phyloP scores from a whole-genome alignment of 225 moss, liverwort and hornwort genomes.

The Sphagnum contortum region DNA sequence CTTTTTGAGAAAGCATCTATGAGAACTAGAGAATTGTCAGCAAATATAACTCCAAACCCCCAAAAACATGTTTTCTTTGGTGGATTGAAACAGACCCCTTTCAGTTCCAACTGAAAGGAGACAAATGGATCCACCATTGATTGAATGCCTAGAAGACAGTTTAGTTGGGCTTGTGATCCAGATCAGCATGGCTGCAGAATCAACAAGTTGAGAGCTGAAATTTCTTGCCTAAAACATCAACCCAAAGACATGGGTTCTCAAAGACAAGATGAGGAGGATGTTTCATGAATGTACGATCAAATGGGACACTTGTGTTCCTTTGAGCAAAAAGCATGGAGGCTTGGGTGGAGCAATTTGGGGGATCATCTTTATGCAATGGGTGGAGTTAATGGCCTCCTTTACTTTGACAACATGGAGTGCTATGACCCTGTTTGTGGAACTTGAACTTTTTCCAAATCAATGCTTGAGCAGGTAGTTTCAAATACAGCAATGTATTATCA shows the following conservation, averaged over 20 bases:
- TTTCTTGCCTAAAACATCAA: too few relatives aligned
- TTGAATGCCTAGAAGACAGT: too few relatives aligned
- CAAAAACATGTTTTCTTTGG: too few relatives aligned
- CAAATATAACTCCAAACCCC: too few relatives aligned
- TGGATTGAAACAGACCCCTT: too few relatives aligned
- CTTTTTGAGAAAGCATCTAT: too few relatives aligned
- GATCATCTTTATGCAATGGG: constrained; percentile 82
- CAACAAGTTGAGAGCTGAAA: constrained; percentile 6
- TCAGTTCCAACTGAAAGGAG: too few relatives aligned
- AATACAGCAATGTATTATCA: too few relatives aligned
- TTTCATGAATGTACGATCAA: background rate
- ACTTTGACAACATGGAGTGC: constrained; percentile 73
- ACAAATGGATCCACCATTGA: too few relatives aligned
- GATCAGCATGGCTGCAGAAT: constrained; percentile 45
- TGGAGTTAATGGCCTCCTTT: constrained; percentile 67
- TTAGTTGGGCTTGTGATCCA: constrained; percentile 11
- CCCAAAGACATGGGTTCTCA: constrained; percentile 17
- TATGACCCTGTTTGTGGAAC: constrained; percentile 62
- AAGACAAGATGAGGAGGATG: constrained; percentile 23
- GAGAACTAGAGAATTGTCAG: too few relatives aligned
- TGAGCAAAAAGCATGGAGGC: constrained; percentile 74
- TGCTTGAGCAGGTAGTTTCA: constrained; percentile 61
- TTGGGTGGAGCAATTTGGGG: constrained; percentile 64
- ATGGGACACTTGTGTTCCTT: constrained; percentile 61
- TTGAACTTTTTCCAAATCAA: constrained; percentile 61